Evolutionary conservation across 306 rosid species (phyloP).

Genomic region (Rosa persica): DNA sequence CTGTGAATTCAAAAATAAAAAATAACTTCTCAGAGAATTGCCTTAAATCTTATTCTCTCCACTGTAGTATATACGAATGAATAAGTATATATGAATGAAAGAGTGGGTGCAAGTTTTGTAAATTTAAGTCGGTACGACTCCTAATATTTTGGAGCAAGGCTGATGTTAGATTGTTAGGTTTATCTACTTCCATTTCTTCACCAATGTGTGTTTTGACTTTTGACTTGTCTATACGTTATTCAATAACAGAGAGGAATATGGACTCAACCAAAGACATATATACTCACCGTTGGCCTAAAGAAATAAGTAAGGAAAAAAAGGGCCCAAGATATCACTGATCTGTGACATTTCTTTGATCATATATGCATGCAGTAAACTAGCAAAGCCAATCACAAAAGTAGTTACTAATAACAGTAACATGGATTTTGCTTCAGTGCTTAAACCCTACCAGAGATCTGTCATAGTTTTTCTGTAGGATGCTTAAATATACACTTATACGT

Average conservation of each 20-base stretch:
- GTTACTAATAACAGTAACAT: slow-evolving; percentile 16
- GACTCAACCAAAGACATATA: slow-evolving; percentile 1
- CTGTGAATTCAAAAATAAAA: background rate
- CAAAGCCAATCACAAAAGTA: background rate
- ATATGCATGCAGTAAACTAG: background rate
- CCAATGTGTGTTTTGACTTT: slow-evolving; percentile 44
- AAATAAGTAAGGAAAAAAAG: background rate
- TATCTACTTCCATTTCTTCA: slow-evolving; percentile 37
- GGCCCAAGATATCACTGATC: background rate
- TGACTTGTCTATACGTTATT: background rate
- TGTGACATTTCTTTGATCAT: background rate
- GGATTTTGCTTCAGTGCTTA: slow-evolving; percentile 21
- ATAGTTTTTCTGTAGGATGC: slow-evolving; percentile 26
- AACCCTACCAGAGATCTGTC: slow-evolving; percentile 26
- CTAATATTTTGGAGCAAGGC: slow-evolving; percentile 14
- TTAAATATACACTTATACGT: slow-evolving; percentile 15
- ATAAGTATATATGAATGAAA: background rate
- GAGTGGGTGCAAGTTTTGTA: slow-evolving; percentile 26
- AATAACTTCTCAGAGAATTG: too few species aligned
- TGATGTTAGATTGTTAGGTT: slow-evolving; percentile 64
- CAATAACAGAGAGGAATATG: background rate
- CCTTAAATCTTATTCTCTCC: background rate
- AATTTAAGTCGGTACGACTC: slow-evolving; percentile 45
- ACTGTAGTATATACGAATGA: too few species aligned
- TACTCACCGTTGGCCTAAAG: background rate